Percentiles rank a stretch among this genome's conserved stretches.
phyloP scores from a whole-genome alignment of 2,329 filamentous ascomycete species.

The Aspergillus niger region DNA sequence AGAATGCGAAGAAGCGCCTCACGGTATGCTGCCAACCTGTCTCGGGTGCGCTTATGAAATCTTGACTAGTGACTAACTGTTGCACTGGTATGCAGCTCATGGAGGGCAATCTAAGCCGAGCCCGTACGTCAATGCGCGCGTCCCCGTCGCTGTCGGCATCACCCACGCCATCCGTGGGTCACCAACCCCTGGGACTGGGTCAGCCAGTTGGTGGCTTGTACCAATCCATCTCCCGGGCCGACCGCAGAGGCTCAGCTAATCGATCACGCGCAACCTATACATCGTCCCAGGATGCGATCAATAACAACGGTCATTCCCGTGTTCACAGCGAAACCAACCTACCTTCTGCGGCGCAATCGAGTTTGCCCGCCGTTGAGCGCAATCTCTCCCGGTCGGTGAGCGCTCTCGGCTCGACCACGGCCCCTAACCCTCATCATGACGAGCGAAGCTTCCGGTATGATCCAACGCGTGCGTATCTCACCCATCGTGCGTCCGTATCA shows the following conservation, averaged over 20 bases:
- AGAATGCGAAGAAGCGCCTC: conserved; percentile 85
- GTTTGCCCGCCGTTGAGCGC: conserved; percentile 33
- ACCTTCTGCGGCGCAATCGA: conserved; percentile 41
- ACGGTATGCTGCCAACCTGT: conserved; percentile 62
- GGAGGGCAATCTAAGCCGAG: conserved; percentile 85
- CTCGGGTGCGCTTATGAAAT: background rate
- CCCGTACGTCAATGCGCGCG: conserved; percentile 66
- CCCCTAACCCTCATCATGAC: conserved; percentile 33
- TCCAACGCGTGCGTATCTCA: conserved; percentile 34
- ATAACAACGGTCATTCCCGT: conserved; percentile 58
- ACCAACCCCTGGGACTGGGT: conserved; percentile 35
- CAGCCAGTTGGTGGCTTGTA: conserved; percentile 46
- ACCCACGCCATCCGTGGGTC: conserved; percentile 41
- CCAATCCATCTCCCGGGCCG: conserved; percentile 43
- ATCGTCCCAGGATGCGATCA: conserved; percentile 36
- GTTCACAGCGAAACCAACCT: conserved; percentile 64
- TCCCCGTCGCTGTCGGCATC: conserved; percentile 54
- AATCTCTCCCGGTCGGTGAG: conserved; percentile 63
- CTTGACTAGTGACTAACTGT: conserved; percentile 18
- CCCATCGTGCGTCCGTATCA: conserved; percentile 41
- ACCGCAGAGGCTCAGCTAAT: conserved; percentile 49
- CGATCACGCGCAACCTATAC: conserved; percentile 44
- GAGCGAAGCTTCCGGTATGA: conserved; percentile 39
- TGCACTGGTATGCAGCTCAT: conserved; percentile 64
- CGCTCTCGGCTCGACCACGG: conserved; percentile 49